phyloP scores from a whole-genome alignment of 306 rosid genomes.

The Hippophae gyantsensis region DNA sequence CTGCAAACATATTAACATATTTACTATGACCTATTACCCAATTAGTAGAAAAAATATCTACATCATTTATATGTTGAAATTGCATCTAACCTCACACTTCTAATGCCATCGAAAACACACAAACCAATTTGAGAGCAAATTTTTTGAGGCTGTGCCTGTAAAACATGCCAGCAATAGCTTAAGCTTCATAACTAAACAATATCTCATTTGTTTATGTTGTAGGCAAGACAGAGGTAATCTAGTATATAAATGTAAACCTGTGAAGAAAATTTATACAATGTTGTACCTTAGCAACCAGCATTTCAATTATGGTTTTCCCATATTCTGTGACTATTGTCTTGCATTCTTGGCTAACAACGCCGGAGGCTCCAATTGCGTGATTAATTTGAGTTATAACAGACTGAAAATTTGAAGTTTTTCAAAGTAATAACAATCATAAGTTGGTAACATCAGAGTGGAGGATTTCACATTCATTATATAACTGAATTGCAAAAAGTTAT shows the following conservation, averaged over 20 bases:
- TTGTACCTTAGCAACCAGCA: constrained; percentile 43
- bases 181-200: background rate
- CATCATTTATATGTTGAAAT: constrained; percentile 11
- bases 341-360: constrained; percentile 60
- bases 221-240: background rate
- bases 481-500: background rate
- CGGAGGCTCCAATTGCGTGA: constrained; percentile 65
- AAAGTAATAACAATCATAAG: too few species aligned
- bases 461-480: too few species aligned
- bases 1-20: constrained; percentile 20
- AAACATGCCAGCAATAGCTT: constrained; percentile 9
- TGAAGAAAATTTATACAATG: background rate
- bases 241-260: background rate
- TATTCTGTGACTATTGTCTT: constrained; percentile 46
- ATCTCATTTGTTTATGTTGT: background rate
- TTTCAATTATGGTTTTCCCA: constrained; percentile 44
- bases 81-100: constrained; percentile 46
- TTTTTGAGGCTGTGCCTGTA: constrained; percentile 39
- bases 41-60: background rate
- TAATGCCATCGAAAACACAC: constrained; percentile 41
- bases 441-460: too few species aligned
- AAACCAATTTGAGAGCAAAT: constrained; percentile 55
- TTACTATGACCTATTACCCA: background rate
- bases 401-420: constrained; percentile 18
- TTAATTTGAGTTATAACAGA: constrained; percentile 49